A percentile compares a stretch with the other conserved stretches of the same genome.
Conservation (phyloP, 805 yeast genomes). For the Wilhelminamyces savonicus region DNA sequence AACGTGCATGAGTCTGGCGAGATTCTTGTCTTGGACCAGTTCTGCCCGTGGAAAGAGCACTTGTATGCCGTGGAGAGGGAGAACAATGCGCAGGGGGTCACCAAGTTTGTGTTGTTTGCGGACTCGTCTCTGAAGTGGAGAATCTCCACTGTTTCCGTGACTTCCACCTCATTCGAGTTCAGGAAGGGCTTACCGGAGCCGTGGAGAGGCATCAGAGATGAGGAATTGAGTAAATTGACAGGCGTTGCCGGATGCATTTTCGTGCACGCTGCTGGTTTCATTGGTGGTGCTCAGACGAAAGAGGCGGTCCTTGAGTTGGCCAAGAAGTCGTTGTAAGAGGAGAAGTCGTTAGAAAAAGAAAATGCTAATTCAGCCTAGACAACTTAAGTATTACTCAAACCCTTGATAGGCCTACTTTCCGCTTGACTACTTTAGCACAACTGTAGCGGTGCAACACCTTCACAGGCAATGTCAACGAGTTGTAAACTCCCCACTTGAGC, state of each 20-base stretch:
- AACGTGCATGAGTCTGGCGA: conserved; percentile 64
- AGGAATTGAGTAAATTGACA: conserved; percentile 59
- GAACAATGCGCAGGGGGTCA: conserved; percentile 45
- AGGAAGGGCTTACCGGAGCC: conserved; percentile 83
- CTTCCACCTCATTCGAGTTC: conserved; percentile 71
- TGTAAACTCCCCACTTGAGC: too few relatives aligned
- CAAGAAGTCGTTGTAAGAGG: conserved; percentile 17
- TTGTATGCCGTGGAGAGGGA: conserved; percentile 66
- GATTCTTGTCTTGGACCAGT: conserved; percentile 65
- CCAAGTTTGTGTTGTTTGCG: conserved; percentile 72
- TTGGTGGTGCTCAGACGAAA: conserved; percentile 82
- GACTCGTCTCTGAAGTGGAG: conserved; percentile 76
- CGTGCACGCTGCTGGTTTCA: conserved; percentile 94
- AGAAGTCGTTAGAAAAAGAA: too few relatives aligned
- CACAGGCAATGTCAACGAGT: too few relatives aligned
- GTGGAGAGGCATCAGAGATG: conserved; percentile 96
- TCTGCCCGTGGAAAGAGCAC: conserved; percentile 96
- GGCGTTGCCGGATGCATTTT: conserved; percentile 89
- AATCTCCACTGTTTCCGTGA: conserved; percentile 86
- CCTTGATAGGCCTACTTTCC: too few relatives aligned
- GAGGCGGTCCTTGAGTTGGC: conserved; percentile 81
- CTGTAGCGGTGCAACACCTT: too few relatives aligned
- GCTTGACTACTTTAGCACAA: too few relatives aligned
- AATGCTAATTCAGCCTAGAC: too few relatives aligned
- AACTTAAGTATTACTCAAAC: too few relatives aligned